phyloP scores from a whole-genome alignment of 305 asterid species.

The Fraxinus dipetala region DNA sequence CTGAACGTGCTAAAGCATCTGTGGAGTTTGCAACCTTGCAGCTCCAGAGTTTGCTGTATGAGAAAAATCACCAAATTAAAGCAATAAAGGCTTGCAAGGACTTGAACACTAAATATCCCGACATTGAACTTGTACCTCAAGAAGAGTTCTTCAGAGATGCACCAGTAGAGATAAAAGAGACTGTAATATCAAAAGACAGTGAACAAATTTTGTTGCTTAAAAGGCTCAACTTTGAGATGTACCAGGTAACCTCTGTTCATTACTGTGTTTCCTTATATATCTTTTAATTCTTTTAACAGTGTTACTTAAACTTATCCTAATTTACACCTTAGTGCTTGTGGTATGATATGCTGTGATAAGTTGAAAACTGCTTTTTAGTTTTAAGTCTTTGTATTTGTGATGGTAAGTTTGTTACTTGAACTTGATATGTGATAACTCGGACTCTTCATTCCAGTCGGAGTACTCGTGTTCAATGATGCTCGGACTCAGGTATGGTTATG shows the following conservation, averaged over 20 bases:
- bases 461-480: no score
- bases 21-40: conserved; percentile 82
- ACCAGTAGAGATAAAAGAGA: conserved; percentile 65
- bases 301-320: neutral
- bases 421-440: no score
- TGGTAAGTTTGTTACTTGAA: neutral
- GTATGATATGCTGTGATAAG: neutral
- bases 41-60: conserved; percentile 91
- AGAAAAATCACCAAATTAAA: conserved; percentile 86
- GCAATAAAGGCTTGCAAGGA: conserved; percentile 93
- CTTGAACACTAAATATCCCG: conserved; percentile 61
- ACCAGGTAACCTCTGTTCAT: conserved; percentile 50
- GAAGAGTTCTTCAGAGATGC: conserved; percentile 82
- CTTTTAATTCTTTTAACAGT: neutral
- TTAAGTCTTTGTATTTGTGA: neutral
- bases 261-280: neutral
- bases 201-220: conserved; percentile 80
- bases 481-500: no score
- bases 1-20: conserved; percentile 83
- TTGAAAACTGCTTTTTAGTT: neutral
- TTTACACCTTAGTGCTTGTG: neutral
- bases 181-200: conserved; percentile 55
- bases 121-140: conserved; percentile 79
- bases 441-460: no score
- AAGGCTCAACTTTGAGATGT: conserved; percentile 87